Conservation (phyloP, 1,139 yeast species). For the Torulaspora pretoriensis region DNA sequence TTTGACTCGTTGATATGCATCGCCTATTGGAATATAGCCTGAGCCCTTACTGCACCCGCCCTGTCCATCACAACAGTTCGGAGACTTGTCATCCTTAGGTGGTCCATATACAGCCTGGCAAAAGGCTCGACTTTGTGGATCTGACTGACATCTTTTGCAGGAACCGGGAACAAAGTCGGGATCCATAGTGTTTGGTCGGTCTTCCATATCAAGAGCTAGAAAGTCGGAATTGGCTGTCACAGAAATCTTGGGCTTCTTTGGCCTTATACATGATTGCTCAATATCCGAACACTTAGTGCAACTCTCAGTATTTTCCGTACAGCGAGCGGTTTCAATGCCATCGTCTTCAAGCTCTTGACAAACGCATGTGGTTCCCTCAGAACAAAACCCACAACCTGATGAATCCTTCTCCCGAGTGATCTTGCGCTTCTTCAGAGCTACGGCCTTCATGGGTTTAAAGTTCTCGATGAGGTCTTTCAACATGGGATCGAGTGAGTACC, state of each 20-base stretch:
- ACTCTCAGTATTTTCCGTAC: slow-evolving; percentile 16
- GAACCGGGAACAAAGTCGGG: slow-evolving; percentile 61
- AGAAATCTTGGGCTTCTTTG: slow-evolving; percentile 10
- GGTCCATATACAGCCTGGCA: slow-evolving; percentile 15
- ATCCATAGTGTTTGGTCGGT: slow-evolving; percentile 9
- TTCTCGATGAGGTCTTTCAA: slow-evolving; percentile 40
- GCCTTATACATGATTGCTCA: slow-evolving; percentile 17
- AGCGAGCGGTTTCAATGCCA: slow-evolving; percentile 8
- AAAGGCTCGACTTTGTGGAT: slow-evolving; percentile 16
- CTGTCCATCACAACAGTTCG: not conserved
- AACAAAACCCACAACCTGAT: slow-evolving; percentile 77
- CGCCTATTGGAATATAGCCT: slow-evolving; percentile 16
- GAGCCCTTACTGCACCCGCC: not conserved
- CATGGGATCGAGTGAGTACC: slow-evolving; percentile 15
- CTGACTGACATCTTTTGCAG: slow-evolving; percentile 59
- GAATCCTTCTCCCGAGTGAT: slow-evolving; percentile 4
- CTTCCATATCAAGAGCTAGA: not conserved
- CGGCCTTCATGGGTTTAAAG: slow-evolving; percentile 59
- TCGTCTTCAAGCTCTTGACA: slow-evolving; percentile 71
- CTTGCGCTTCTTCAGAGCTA: slow-evolving; percentile 44
- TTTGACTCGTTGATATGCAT: slow-evolving; percentile 18
- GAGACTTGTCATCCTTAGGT: not conserved
- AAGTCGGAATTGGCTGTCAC: not conserved
- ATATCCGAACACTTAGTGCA: slow-evolving; percentile 24
- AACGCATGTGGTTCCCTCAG: slow-evolving; percentile 88